Conservation (phyloP, 495 filamentous ascomycete species). For the Tuber magnatum region DNA sequence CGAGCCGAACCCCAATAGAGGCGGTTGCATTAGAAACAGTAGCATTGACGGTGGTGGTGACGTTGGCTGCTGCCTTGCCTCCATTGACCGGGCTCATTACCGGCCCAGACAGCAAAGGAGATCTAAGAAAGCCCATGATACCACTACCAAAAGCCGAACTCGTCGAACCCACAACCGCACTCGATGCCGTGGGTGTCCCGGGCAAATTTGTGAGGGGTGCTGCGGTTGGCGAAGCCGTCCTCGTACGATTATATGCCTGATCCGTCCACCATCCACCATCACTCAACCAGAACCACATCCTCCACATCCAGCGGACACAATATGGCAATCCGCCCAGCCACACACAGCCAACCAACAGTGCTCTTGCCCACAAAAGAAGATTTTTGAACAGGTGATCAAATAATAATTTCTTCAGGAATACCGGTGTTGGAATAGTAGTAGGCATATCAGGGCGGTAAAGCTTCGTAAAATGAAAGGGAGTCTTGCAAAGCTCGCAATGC, state of each 20-base stretch:
- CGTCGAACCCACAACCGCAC: constrained; percentile 17
- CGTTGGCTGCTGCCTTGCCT: constrained; percentile 11
- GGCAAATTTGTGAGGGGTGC: constrained; percentile 4
- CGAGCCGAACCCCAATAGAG: neutral
- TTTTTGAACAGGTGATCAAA: constrained; percentile 62
- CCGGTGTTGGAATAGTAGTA: constrained; percentile 61
- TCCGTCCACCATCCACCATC: constrained; percentile 72
- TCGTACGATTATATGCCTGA: constrained; percentile 22
- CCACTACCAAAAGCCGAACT: constrained; percentile 30
- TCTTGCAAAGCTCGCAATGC: constrained; percentile 98
- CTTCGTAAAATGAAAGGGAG: constrained; percentile 94
- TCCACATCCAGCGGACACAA: constrained; percentile 84
- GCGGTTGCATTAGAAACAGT: constrained; percentile 17
- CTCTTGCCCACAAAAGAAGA: constrained; percentile 67
- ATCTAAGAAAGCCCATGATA: constrained; percentile 31
- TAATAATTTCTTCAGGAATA: constrained; percentile 70
- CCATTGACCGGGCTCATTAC: constrained; percentile 38
- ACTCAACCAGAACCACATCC: constrained; percentile 86
- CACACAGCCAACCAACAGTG: constrained; percentile 69
- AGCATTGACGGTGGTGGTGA: constrained; percentile 16
- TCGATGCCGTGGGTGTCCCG: constrained; percentile 1
- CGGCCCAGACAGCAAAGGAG: constrained; percentile 20
- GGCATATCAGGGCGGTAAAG: constrained; percentile 94
- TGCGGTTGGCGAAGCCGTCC: constrained; percentile 5
- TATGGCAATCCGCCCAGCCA: constrained; percentile 87